Percentiles rank a stretch among this genome's conserved stretches.
Evolutionary conservation across 139 green algal genomes (phyloP).

Genomic region (Nannochloris sp.): DNA sequence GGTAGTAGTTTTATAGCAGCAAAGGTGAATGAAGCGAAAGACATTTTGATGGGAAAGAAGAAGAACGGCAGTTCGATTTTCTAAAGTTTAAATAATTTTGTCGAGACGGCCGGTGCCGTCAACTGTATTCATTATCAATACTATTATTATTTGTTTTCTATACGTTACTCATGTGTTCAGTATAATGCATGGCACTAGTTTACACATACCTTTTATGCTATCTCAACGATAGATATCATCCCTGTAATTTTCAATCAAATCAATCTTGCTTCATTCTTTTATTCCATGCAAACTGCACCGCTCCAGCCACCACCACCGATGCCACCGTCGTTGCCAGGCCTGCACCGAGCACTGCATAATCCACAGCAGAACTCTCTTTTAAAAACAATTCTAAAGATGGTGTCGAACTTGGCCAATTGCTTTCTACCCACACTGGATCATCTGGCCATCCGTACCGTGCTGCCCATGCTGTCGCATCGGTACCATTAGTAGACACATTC

Average conservation of each 20-base stretch:
- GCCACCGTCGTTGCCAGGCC: background rate
- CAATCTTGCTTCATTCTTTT: slow-evolving; percentile 13
- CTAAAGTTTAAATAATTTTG: slow-evolving; percentile 8
- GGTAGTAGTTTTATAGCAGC: slow-evolving; percentile 85
- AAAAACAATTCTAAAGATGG: slow-evolving; percentile 46
- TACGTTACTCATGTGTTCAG: too few species aligned
- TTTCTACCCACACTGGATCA: slow-evolving; percentile 62
- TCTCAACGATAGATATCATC: too few species aligned
- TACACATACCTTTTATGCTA: too few species aligned
- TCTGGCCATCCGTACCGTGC: slow-evolving; percentile 37
- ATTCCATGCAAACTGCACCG: background rate
- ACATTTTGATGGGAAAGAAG: slow-evolving; percentile 85
- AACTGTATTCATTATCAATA: background rate
- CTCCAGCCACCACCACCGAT: background rate
- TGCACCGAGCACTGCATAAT: slow-evolving; percentile 5
- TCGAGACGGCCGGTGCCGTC: too few species aligned
- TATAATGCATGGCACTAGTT: too few species aligned
- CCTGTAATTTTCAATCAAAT: too few species aligned
- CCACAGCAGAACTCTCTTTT: slow-evolving; percentile 10
- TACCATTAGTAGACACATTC: slow-evolving; percentile 22
- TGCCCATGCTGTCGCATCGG: slow-evolving; percentile 31
- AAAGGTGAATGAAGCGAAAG: slow-evolving; percentile 99
- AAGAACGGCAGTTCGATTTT: slow-evolving; percentile 27
- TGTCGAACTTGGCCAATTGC: slow-evolving; percentile 46
- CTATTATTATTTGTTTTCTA: background rate